Base-by-base conservation (phyloP, 139 green algal species). In the Coelastrella sp. region DNA sequence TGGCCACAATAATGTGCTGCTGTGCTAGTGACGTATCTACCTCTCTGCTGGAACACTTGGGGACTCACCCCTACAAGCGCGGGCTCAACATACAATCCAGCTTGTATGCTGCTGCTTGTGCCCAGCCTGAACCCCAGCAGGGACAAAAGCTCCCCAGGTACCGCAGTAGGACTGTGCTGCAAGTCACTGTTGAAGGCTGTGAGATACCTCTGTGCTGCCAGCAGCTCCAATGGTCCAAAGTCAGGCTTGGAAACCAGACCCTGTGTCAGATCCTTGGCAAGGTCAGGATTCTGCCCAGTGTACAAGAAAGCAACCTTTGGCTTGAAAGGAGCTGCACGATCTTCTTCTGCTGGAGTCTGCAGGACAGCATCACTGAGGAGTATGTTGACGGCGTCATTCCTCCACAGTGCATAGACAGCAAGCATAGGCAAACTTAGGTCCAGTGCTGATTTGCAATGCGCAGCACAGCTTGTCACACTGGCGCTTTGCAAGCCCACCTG, bases 41-140 rank as follows among this genome's bases (percentile, higher is more conserved):
- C n/a, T 1, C 14, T 3, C 63, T 70, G 63, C 74, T 58, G 24
- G 9, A 19, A 58, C n/a, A 49, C 35, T 49, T 49, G 3, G 35
- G 35, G 35, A 49, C 85, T 90, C 59, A 90, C 85, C 90, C 82
- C 75, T 3, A 90, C 12, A 17, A 94, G 80, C 4, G 85, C 92
- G 6, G 92, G 88, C 90, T 94, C 93, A 63, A 95, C 24, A 76
- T 93, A 94, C 20, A 84, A 70, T 10, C 60, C 61, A 4, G 49
- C 70, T 19, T 57, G n/a, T 17, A 86, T 85, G 11, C 83, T 70
- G 8, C 59, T 78, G 63, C 85, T 93, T 61, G 82, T 94, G 68
- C 93, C 93, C 76, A 94, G 63, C 7, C 80, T 72, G 7, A 94
- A 35, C 0, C 92, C 92, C 81, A 95, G 60, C 75, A 90, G 35